Conservation (phyloP, 2,329 filamentous ascomycete genomes). For the Penicillium sp. region DNA sequence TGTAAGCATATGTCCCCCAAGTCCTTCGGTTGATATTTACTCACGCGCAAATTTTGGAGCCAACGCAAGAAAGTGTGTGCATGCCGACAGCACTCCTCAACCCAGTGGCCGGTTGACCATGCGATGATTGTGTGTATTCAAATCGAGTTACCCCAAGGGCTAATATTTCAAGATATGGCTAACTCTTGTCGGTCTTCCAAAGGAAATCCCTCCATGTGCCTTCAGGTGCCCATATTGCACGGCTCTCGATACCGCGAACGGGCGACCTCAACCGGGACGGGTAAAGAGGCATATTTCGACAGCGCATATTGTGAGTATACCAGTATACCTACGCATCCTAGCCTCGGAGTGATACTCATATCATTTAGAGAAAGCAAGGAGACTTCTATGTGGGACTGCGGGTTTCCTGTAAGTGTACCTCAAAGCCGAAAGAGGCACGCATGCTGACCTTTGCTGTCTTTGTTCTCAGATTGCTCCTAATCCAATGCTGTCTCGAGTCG, state of each 20-base stretch:
- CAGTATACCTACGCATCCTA: neutral
- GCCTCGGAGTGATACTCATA: neutral
- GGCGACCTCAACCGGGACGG: neutral
- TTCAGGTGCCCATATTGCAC: neutral
- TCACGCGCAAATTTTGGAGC: neutral
- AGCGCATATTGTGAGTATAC: neutral
- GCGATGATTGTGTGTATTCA: neutral
- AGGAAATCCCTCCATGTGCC: neutral
- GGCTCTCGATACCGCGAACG: neutral
- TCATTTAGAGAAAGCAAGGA: neutral
- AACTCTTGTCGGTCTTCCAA: neutral
- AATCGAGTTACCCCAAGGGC: neutral
- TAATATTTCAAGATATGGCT: neutral
- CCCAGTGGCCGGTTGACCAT: conserved; percentile 1
- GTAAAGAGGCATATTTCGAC: neutral
- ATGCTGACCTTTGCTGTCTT: neutral
- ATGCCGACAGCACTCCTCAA: neutral
- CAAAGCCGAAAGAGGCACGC: neutral
- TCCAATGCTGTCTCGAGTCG: neutral
- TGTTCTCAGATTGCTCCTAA: neutral
- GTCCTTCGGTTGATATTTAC: neutral
- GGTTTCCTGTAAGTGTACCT: neutral
- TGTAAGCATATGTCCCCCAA: neutral
- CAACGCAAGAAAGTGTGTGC: neutral
- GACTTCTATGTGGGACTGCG: neutral